phyloP scores from a whole-genome alignment of 768 basidiomycete species.

The Zangia roseola region DNA sequence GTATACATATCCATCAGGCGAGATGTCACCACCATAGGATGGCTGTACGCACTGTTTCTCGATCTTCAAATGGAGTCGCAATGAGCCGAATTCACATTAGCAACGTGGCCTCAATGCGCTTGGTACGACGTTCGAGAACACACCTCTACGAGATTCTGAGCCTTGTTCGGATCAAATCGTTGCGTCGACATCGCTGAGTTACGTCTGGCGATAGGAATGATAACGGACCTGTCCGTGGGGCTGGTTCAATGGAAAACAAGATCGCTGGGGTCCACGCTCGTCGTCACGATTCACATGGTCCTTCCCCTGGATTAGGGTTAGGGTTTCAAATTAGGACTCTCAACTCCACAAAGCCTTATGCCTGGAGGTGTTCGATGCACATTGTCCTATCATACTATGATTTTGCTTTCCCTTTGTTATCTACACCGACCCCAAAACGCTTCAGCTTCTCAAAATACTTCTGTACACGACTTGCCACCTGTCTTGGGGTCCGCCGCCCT shows the following conservation, averaged over 20 bases:
- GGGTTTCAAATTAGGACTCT: slow-evolving; percentile 3
- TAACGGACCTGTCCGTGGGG: not conserved
- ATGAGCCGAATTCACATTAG: slow-evolving; percentile 10
- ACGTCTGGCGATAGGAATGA: slow-evolving; percentile 14
- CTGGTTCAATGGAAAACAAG: not conserved
- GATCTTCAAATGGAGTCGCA: slow-evolving; percentile 52
- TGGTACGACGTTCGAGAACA: slow-evolving; percentile 21
- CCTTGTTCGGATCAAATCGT: slow-evolving; percentile 83
- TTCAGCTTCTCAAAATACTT: slow-evolving; percentile 87
- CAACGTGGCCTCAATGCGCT: slow-evolving; percentile 21
- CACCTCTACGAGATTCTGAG: slow-evolving; percentile 91
- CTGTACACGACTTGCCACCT: slow-evolving; percentile 87
- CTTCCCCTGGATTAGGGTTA: slow-evolving; percentile 20
- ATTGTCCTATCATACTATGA: slow-evolving; percentile 8
- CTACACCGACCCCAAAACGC: slow-evolving; percentile 59
- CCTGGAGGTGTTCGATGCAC: not conserved
- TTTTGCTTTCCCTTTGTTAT: slow-evolving; percentile 25
- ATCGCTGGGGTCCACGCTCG: not conserved
- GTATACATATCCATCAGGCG: slow-evolving; percentile 11
- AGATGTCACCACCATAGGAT: not conserved
- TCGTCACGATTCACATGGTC: slow-evolving; percentile 3
- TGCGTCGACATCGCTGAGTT: slow-evolving; percentile 41
- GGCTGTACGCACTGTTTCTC: slow-evolving; percentile 82
- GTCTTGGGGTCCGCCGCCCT: slow-evolving; percentile 71
- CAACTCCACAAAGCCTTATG: too few relatives aligned